Evolutionary conservation across 2,329 filamentous ascomycete genomes (phyloP).

Genomic region (Colletotrichum musae): DNA sequence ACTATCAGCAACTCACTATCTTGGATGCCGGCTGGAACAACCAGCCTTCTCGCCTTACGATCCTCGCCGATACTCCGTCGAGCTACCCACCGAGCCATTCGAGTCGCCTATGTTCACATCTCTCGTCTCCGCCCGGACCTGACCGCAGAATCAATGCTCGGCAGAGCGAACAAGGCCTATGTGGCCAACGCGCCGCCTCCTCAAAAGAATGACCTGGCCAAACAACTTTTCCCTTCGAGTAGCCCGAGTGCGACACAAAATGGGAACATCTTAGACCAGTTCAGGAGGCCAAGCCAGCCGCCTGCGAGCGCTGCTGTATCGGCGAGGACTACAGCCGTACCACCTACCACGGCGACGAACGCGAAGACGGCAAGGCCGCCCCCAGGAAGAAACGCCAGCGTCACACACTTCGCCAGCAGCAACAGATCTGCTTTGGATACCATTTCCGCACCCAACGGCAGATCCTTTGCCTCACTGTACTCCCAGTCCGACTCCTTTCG

Average conservation of each 20-base stretch:
- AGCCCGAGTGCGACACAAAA: conserved; percentile 61
- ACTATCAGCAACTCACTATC: conserved; percentile 25
- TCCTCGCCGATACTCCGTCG: conserved; percentile 54
- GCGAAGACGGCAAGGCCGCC: conserved; percentile 27
- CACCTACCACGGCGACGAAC: conserved; percentile 25
- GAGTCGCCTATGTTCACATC: conserved; percentile 46
- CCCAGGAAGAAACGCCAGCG: conserved; percentile 31
- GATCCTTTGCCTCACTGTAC: conserved; percentile 57
- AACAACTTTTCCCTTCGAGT: conserved; percentile 71
- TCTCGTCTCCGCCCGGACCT: conserved; percentile 26
- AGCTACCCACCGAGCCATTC: conserved; percentile 45
- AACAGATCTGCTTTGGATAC: conserved; percentile 30
- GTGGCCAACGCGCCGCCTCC: conserved; percentile 54
- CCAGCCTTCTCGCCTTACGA: conserved; percentile 49
- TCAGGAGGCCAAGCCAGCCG: conserved; percentile 58
- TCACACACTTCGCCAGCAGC: conserved; percentile 43
- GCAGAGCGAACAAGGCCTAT: conserved; percentile 54
- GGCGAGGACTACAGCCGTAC: conserved; percentile 53
- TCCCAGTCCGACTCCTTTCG: conserved; percentile 64
- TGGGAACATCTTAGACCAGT: conserved; percentile 65
- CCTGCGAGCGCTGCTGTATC: conserved; percentile 53
- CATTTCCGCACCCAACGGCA: conserved; percentile 11
- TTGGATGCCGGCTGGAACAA: conserved; percentile 55
- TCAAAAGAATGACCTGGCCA: conserved; percentile 56
- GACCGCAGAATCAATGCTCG: conserved; percentile 52